A percentile compares a stretch with the other conserved stretches of the same genome.
Conservation (phyloP, 1,284 basidiomycete genomes). For the Puccinia triticina region DNA sequence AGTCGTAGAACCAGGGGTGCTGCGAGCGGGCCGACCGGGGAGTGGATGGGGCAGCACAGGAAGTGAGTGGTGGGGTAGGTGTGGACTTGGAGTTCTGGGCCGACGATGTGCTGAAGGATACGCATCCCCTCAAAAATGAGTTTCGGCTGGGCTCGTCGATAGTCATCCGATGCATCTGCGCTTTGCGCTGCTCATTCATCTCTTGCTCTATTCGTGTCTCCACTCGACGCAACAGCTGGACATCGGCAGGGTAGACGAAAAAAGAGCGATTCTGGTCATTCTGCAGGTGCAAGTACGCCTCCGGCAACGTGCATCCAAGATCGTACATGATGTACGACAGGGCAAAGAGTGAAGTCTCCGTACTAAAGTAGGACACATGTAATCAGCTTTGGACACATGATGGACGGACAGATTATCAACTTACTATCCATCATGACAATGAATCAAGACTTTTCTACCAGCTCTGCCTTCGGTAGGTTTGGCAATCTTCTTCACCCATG, state of each 20-base stretch:
- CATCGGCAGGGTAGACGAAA: constrained; percentile 85
- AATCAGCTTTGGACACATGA: neutral
- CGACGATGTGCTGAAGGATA: constrained; percentile 32
- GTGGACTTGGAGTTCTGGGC: constrained; percentile 28
- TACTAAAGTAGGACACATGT: constrained; percentile 64
- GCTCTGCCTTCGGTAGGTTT: constrained; percentile 59
- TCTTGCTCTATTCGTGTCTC: constrained; percentile 66
- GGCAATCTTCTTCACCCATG: constrained; percentile 58
- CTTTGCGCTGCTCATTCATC: constrained; percentile 52
- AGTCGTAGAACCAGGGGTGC: constrained; percentile 87
- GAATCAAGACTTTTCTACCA: constrained; percentile 60
- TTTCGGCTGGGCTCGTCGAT: constrained; percentile 51
- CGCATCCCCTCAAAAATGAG: constrained; percentile 54
- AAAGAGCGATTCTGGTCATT: constrained; percentile 69
- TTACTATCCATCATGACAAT: constrained; percentile 63
- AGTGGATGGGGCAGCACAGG: constrained; percentile 64
- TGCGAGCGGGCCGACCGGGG: constrained; percentile 69
- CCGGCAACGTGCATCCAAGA: constrained; percentile 71
- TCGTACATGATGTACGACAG: constrained; percentile 85
- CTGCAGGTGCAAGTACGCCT: constrained; percentile 80
- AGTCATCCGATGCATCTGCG: constrained; percentile 33
- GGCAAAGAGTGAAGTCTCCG: constrained; percentile 86
- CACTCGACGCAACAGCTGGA: constrained; percentile 74
- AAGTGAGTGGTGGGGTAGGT: constrained; percentile 39
- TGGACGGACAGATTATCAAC: constrained; percentile 32